Percentiles rank a stretch among this genome's conserved stretches.
Conservation (phyloP, 2,329 filamentous ascomycete species). For the Ophiostoma populinum region DNA sequence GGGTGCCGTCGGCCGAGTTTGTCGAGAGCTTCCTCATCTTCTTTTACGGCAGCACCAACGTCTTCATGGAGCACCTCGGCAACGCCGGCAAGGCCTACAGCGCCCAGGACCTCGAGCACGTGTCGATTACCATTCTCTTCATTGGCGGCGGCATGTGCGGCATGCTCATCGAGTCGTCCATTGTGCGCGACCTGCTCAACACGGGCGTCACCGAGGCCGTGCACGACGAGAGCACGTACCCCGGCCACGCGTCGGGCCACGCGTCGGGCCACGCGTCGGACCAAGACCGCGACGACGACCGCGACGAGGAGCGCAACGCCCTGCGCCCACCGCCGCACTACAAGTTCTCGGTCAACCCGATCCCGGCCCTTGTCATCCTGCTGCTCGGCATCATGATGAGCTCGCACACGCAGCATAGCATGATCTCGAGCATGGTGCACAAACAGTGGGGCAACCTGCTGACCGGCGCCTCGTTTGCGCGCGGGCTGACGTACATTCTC, state of each 20-base stretch:
- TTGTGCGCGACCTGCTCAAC: conserved; percentile 51
- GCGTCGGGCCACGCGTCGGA: too few species aligned
- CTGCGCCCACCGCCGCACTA: conserved; percentile 50
- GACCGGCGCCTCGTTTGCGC: conserved; percentile 61
- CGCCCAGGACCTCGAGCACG: conserved; percentile 70
- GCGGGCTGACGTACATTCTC: conserved; percentile 63
- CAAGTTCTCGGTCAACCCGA: conserved; percentile 64
- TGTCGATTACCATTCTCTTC: conserved; percentile 86
- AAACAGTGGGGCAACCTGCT: conserved; percentile 84
- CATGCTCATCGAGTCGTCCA: conserved; percentile 67
- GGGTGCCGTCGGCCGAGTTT: conserved; percentile 72
- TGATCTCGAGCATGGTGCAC: conserved; percentile 83
- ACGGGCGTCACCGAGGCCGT: conserved; percentile 25
- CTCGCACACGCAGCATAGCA: conserved; percentile 68
- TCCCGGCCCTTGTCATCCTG: conserved; percentile 74
- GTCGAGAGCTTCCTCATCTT: conserved; percentile 81
- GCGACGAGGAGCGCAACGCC: conserved; percentile 28
- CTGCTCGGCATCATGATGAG: conserved; percentile 90
- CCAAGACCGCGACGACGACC: conserved; percentile 15
- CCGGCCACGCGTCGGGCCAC: too few species aligned
- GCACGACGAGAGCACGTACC: conserved; percentile 15
- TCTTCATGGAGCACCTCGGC: conserved; percentile 80
- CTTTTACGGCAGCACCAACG: conserved; percentile 73
- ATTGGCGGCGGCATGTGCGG: conserved; percentile 78
- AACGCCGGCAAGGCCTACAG: conserved; percentile 53